Percentiles rank a stretch among this genome's conserved stretches.
These are phyloP conservation scores for Candida tetrigidarum DNA, from an alignment of 1,139 yeast species.

Conservation along the genomic window DNA sequence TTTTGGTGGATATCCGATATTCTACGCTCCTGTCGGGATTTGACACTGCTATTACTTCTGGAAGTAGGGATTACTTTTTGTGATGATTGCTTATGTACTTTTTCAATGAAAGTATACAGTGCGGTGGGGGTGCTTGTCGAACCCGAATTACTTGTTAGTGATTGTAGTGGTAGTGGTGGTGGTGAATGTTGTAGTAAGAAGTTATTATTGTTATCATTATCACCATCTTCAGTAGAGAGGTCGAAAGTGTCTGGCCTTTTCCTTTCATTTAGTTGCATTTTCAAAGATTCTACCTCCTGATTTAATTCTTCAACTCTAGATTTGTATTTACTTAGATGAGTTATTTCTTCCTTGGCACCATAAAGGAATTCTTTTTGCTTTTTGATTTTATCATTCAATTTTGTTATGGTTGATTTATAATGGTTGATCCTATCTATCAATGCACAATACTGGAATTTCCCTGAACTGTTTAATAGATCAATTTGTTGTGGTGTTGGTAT, in stretches of 20 bases:
- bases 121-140: slow-evolving; percentile 5
- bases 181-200: neutral
- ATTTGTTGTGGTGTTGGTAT: slow-evolving; percentile 22
- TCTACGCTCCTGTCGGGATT: neutral
- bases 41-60: neutral
- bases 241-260: slow-evolving; percentile 14
- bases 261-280: slow-evolving; percentile 9
- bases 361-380: slow-evolving; percentile 20
- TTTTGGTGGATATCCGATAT: neutral
- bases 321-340: slow-evolving; percentile 17
- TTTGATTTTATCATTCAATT: slow-evolving; percentile 17
- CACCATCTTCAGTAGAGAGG: slow-evolving; percentile 9
- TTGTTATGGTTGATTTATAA: slow-evolving; percentile 13
- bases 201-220: slow-evolving; percentile 1
- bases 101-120: slow-evolving; percentile 21
- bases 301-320: slow-evolving; percentile 13
- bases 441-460: slow-evolving; percentile 21
- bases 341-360: slow-evolving; percentile 24
- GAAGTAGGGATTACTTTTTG: slow-evolving; percentile 10
- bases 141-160: too few relatives aligned
- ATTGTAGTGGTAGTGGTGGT: neutral
- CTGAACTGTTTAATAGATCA: slow-evolving; percentile 19
- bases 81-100: slow-evolving; percentile 22
- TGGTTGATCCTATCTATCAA: slow-evolving; percentile 17
- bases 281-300: slow-evolving; percentile 10